Percentiles rank a stretch among this genome's conserved stretches.
Evolutionary conservation across 345 rosid species (phyloP).

Genomic region (Dimocarpus longan): DNA sequence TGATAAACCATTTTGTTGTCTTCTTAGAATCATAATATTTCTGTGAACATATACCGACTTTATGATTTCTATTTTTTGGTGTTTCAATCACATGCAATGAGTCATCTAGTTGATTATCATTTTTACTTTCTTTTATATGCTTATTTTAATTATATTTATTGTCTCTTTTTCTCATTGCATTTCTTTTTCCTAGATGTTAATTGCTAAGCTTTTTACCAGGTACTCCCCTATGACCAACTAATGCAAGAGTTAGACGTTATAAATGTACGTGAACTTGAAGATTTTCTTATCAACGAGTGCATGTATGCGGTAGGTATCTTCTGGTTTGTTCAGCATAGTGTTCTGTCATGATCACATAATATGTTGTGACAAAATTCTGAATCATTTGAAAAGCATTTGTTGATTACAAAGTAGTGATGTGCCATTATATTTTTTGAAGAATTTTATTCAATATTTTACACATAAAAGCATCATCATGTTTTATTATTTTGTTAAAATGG

Average conservation of each 20-base stretch:
- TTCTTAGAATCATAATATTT: neutral
- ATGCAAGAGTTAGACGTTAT: conserved; percentile 87
- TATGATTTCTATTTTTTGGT: neutral
- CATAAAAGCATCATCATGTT: neutral
- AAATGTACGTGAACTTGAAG: conserved; percentile 97
- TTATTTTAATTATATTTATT: neutral
- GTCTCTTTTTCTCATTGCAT: conserved; percentile 15
- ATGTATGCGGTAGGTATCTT: conserved; percentile 81
- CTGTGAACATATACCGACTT: neutral
- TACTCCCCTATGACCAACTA: conserved; percentile 78
- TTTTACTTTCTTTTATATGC: neutral
- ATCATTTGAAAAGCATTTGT: neutral
- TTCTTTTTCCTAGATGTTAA: conserved; percentile 22
- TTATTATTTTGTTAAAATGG: neutral
- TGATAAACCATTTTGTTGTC: neutral
- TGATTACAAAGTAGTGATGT: neutral
- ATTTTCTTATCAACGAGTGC: conserved; percentile 97
- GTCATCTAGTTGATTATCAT: neutral
- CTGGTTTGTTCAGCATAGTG: neutral
- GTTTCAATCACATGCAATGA: neutral
- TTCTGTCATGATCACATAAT: neutral
- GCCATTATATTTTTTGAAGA: neutral
- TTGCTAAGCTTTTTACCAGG: conserved; percentile 42
- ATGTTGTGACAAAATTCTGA: neutral
- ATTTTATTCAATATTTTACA: conserved; percentile 1